These are phyloP conservation scores for Oxyria digyna DNA, from an alignment of 148 eudicot species.

Conservation along the genomic window DNA sequence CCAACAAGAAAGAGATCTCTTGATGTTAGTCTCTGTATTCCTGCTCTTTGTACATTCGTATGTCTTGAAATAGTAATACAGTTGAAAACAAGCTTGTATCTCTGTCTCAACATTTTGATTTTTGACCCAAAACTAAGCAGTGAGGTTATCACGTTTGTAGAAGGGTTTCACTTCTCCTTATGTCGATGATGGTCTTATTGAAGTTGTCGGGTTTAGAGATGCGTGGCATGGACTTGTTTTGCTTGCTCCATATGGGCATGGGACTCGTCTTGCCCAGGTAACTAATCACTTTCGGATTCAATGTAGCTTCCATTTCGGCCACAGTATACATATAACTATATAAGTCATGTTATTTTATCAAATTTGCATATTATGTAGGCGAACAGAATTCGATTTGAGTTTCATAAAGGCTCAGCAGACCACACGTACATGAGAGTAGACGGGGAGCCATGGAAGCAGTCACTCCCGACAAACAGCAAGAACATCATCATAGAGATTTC, in stretches of 20 bases:
- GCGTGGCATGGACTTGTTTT: slow-evolving; percentile 97
- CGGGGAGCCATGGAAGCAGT: slow-evolving; percentile 98
- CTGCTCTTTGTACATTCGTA: not conserved
- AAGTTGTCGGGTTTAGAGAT: slow-evolving; percentile 89
- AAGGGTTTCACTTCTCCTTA: slow-evolving; percentile 64
- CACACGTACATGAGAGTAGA: slow-evolving; percentile 86
- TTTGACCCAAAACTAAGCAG: too few species aligned
- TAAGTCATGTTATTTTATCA: not conserved
- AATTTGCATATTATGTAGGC: slow-evolving; percentile 41
- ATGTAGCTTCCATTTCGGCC: not conserved
- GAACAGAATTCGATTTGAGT: slow-evolving; percentile 57
- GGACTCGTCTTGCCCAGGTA: slow-evolving; percentile 98
- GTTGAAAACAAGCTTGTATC: not conserved
- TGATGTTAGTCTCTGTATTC: slow-evolving; percentile 35
- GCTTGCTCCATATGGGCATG: slow-evolving; percentile 81
- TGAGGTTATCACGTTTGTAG: too few species aligned
- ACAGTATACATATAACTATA: too few species aligned
- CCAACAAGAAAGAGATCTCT: slow-evolving; percentile 42
- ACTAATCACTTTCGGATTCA: too few species aligned
- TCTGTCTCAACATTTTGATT: too few species aligned
- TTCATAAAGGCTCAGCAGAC: slow-evolving; percentile 62
- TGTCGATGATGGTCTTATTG: slow-evolving; percentile 86
- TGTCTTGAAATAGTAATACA: not conserved
- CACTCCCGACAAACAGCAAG: slow-evolving; percentile 37
- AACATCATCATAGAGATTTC: slow-evolving; percentile 36